These are phyloP conservation scores for Tausonia pullulans DNA, from an alignment of 1,284 basidiomycete genomes.

Conservation along the genomic window DNA sequence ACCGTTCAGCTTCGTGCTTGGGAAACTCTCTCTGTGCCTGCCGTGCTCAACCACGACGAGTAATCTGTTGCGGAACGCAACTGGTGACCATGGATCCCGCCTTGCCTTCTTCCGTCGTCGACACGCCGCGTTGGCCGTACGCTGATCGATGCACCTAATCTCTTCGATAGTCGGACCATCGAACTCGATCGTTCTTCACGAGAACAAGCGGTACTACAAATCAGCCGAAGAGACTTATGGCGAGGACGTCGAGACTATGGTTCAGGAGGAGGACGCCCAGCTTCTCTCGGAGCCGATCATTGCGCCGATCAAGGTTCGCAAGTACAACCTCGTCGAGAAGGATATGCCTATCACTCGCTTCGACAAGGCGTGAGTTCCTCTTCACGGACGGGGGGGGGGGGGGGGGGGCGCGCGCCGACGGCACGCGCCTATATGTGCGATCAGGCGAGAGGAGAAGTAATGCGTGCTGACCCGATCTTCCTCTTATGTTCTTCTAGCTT, in stretches of 20 bases:
- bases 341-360: slow-evolving; percentile 84
- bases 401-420: background rate
- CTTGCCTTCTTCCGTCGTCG: background rate
- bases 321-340: slow-evolving; percentile 86
- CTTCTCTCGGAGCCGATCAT: slow-evolving; percentile 91
- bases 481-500: slow-evolving; percentile 47
- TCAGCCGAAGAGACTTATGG: slow-evolving; percentile 88
- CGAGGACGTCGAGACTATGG: slow-evolving; percentile 84
- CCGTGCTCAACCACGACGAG: too few species aligned
- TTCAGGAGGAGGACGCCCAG: slow-evolving; percentile 97
- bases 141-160: background rate
- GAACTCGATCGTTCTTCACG: slow-evolving; percentile 84
- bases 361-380: slow-evolving; percentile 66
- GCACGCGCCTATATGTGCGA: background rate
- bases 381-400: background rate
- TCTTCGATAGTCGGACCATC: slow-evolving; percentile 35
- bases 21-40: too few species aligned
- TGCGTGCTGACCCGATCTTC: slow-evolving; percentile 22
- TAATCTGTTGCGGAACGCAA: too few species aligned
- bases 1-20: too few species aligned
- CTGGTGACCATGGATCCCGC: too few species aligned
- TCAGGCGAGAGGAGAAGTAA: background rate
- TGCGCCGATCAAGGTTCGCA: slow-evolving; percentile 84
- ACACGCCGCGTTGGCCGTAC: background rate
- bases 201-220: slow-evolving; percentile 97